Evolutionary conservation across 2,329 filamentous ascomycete species (phyloP), one percentile per base, ranked within the genome.

Genomic region (Penicillium glabrum): DNA sequence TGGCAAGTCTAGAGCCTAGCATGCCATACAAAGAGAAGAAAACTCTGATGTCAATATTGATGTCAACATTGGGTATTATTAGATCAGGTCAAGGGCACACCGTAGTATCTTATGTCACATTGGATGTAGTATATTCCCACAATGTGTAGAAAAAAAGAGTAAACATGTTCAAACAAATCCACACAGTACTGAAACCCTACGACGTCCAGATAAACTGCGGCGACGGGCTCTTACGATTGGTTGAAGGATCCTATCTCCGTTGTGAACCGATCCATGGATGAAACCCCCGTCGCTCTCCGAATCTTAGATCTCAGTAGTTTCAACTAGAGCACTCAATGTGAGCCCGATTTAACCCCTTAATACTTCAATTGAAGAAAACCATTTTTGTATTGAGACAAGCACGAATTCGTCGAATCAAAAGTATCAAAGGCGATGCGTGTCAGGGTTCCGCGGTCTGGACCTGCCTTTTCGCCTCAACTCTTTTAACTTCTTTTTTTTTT

Each of bases 401-500:
- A 19, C 16, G 19, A 10, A 29, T 27, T 29, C 44, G 14, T 27
- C 44, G 24, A 46, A 46, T 46, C 24, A 46, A 46, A 47, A 47
- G 46, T 33, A 35, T 50, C 24, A 41, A 41, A 43, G 26, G 35
- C 45, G 39, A 21, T 23, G 39, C 39, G 39, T 41, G 49, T 27
- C 50, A 54, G 51, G 50, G 44, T 57, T 49, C 56, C 51, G 53
- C 19, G 56, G 55, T 47, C 58, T 57, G 56, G 54, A 53, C 56
- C 56, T 35, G 27, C 39, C 45, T 45, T 57, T 63, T 60, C 54
- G 60, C 60, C 61, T 58, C 63, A 61, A 56, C 3, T 41, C 39
- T 21, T 11, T 13, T 21, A n/a, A 37, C 51, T 53, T 59, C 50
- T 56, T 46, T 43, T 47, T 43, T 43, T 16, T 47, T 23, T 39